Conservation (phyloP, 2,329 filamentous ascomycete species). For the Exophiala bonariae region DNA sequence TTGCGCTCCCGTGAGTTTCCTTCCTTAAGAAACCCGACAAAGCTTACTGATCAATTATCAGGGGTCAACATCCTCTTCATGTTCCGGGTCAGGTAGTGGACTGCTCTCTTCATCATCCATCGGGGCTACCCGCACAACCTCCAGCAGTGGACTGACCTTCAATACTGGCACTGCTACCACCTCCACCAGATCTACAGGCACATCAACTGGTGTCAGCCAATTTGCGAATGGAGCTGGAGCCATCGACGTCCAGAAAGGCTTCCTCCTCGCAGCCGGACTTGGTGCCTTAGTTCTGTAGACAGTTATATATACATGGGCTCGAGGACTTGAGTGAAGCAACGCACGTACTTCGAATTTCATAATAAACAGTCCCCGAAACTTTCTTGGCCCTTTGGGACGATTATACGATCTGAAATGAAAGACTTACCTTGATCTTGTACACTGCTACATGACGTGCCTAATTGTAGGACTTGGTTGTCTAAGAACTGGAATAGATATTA, state of each 20-base stretch:
- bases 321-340: too few relatives aligned
- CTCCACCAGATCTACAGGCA: background rate
- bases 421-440: too few relatives aligned
- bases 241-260: background rate
- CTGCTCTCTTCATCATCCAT: background rate
- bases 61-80: constrained; percentile 8
- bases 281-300: constrained; percentile 15
- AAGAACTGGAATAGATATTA: too few relatives aligned
- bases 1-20: constrained; percentile 7
- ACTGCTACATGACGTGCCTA: too few relatives aligned
- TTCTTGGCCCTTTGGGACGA: too few relatives aligned
- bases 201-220: background rate
- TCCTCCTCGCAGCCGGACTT: constrained; percentile 8
- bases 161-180: background rate
- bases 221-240: background rate
- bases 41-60: background rate
- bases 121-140: constrained; percentile 3
- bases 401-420: too few relatives aligned
- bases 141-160: background rate
- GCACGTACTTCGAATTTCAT: too few relatives aligned
- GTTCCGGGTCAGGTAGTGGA: constrained; percentile 2
- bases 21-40: too few relatives aligned
- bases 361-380: too few relatives aligned
- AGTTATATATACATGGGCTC: too few relatives aligned
- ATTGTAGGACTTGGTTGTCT: too few relatives aligned